Evolutionary conservation across 108 stramenopile species (phyloP).

Genomic region (Seminavis robusta): DNA sequence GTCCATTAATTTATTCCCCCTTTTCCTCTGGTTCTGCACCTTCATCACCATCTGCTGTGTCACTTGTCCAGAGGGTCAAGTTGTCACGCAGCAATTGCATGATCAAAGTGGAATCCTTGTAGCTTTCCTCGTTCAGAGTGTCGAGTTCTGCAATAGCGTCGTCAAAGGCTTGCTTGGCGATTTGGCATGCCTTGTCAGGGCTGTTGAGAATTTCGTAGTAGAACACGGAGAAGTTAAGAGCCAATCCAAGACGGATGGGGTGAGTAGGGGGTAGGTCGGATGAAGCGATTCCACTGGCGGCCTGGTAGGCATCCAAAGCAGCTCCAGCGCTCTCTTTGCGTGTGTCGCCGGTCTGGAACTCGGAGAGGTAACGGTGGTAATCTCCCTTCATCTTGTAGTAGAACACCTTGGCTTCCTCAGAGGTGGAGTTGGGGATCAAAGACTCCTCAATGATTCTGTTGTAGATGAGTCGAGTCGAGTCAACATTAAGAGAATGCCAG

Average conservation of each 20-base stretch:
- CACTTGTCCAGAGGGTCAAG: slow-evolving; percentile 99
- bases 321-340: slow-evolving; percentile 90
- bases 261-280: slow-evolving; percentile 98
- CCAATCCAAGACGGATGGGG: slow-evolving; percentile 99
- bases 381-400: slow-evolving; percentile 99
- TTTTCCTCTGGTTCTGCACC: slow-evolving; percentile 63
- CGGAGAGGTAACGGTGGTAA: slow-evolving; percentile 99
- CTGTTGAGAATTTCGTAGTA: slow-evolving; percentile 99
- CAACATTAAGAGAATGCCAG: too few relatives aligned
- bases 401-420: slow-evolving; percentile 99
- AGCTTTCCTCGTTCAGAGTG: slow-evolving; percentile 97
- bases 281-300: slow-evolving; percentile 92
- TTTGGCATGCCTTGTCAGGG: slow-evolving; percentile 94
- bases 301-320: slow-evolving; percentile 97
- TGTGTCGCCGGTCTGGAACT: slow-evolving; percentile 86
- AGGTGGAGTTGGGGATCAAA: slow-evolving; percentile 96
- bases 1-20: too few relatives aligned
- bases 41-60: slow-evolving; percentile 87
- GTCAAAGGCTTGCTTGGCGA: slow-evolving; percentile 99
- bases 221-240: slow-evolving; percentile 99
- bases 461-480: too few relatives aligned
- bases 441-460: slow-evolving; percentile 94
- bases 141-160: slow-evolving; percentile 99
- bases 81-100: slow-evolving; percentile 99
- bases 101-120: slow-evolving; percentile 99